Percentiles rank a stretch among this genome's conserved stretches.
Conservation (phyloP, 208 protist genomes). For the Acanthamoeba royreba region DNA sequence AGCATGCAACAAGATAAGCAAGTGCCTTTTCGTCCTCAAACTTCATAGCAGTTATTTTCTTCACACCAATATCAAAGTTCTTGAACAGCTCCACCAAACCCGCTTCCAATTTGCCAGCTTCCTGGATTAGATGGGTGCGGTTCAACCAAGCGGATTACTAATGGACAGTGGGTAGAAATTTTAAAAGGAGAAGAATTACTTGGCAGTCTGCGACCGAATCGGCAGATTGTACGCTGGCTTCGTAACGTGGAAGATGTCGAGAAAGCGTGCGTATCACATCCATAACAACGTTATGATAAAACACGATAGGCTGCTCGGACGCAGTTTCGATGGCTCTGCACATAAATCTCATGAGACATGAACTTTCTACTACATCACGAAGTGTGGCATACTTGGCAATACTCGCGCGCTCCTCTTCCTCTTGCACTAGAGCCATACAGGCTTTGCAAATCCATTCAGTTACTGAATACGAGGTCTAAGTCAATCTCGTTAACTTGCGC, state of each 20-base stretch:
- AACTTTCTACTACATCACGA: neutral
- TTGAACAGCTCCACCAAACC: neutral
- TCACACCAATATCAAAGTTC: conserved; percentile 38
- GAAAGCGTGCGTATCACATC: neutral
- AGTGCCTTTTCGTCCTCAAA: neutral
- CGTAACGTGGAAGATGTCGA: neutral
- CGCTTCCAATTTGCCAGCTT: neutral
- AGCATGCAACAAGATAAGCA: no score
- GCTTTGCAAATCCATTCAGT: neutral
- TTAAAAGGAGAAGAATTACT: neutral
- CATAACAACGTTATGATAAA: neutral
- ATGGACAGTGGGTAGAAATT: neutral
- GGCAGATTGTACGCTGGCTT: neutral
- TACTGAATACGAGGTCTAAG: no score
- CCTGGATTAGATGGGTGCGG: no score
- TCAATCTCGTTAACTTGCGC: no score
- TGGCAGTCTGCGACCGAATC: neutral
- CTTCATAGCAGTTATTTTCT: neutral
- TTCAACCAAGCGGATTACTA: no score
- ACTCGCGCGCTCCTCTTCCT: neutral
- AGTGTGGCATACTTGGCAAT: neutral
- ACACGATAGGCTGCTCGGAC: neutral
- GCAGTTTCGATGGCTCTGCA: neutral
- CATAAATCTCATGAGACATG: neutral
- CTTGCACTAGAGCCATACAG: neutral